Evolutionary conservation across 805 yeast species (phyloP), one percentile per base, ranked within the genome.

Genomic region (Debaryomyces maramus): DNA sequence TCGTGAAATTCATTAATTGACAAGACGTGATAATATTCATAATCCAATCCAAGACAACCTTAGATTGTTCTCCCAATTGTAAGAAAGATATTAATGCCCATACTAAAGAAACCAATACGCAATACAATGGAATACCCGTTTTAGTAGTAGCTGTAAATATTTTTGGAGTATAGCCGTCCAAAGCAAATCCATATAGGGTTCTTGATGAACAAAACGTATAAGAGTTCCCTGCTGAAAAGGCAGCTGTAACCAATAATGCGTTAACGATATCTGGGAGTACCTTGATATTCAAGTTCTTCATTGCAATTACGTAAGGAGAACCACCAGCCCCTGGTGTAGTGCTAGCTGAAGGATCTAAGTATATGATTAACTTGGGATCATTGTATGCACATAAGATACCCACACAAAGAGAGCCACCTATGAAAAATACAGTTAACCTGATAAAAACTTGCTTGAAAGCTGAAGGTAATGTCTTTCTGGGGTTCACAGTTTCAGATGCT

Each of bases 401-500:
- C 43, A 87, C 87, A 52, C 85, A 81, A 3, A 88, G 62, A 19
- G 90, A 79, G 22, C 95, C 89, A 8, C 87, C 79, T 27, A 85
- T 62, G 55, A 83, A 88, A 47, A 88, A 74, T 22, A 84, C 60
- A 1, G 83, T 70, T 44, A 88, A 68, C 48, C 96, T 73, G 53
- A 73, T 72, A 44, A 86, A 80, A 13, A 88, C 88, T 40, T 83
- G 84, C 47, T 78, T 82, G 67, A 82, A 86, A 0, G 95, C 96
- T 22, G 72, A 73, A n/a, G 93, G 89, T 56, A 88, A 65, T 5
- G 80, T 80, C 39, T 75, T 75, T 38, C 91, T 73, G 7, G 95
- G 95, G 49, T 80, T 70, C 23, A 74, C 66, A 2, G 87, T 80
- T 58, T 88, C 96, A 34, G 95, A 88, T 3, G 95, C 95, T 23